Base-by-base conservation (phyloP, 2,329 filamentous ascomycete genomes). In the Talaromyces verruculosus region DNA sequence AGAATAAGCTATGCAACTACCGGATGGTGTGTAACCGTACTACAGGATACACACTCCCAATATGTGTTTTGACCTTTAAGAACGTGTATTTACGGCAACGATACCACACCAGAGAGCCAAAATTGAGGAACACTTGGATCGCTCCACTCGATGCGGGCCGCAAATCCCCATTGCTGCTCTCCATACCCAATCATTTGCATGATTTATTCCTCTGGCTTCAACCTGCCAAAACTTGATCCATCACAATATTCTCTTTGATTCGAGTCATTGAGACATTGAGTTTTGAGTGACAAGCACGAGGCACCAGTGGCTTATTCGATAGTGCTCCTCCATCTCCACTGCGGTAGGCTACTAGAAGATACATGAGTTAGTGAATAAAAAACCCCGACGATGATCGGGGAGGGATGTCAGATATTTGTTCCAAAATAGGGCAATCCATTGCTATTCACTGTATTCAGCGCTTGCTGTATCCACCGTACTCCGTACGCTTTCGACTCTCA, bases 281-380 rank as follows among this genome's bases (percentile, higher is more conserved):
- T 37, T 62, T 37, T 53, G 61, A 43, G 2, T 35, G 33, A 30
- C 61, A 28, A 53, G 61, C 61, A 63, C 61, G 61, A 63, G 61
- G 47, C 7, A 35, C 11, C 33, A 37, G 17, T 22, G 51, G 17
- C 25, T 22, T 55, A 55, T 35, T 37, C 53, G 33, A 57, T 37
- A 37, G 53, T 37, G 17, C 10, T 55, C 33, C 10, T n/a, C 33
- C 28, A 30, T 30, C 10, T 25, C 53, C 53, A 25, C 33, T 25
- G 53, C 17, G 53, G 33, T 19, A 57, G 53, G 15, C 11, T 37
- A 37, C 35, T 15, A 37, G 11, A 33, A 33, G 30, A 10, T 15
- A 37, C 35, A 11, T n/a, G n/a, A n/a, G n/a, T n/a, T 37, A 37
- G 8, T 37, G 13, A 17, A 51, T 28, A 49, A 25, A 49, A 57